Conservation (phyloP, 2,329 filamentous ascomycete species). For the Sordariomycetes sp. region DNA sequence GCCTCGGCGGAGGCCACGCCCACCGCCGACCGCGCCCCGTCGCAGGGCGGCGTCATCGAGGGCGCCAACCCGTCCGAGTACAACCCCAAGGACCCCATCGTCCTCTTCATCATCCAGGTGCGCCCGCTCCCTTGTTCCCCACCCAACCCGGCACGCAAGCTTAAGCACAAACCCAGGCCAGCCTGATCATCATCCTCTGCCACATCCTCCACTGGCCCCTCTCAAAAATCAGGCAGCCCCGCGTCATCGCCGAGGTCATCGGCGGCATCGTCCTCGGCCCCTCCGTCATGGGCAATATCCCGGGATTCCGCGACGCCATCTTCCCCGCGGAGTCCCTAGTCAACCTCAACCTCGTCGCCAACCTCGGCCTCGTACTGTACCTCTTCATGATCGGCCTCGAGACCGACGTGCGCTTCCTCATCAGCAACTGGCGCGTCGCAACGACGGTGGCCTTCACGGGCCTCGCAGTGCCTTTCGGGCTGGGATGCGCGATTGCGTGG, state of each 20-base stretch:
- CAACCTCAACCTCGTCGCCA: constrained; percentile 64
- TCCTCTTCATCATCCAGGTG: constrained; percentile 64
- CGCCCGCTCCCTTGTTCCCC: constrained; percentile 4
- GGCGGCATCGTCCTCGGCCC: constrained; percentile 78
- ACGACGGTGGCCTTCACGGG: constrained; percentile 65
- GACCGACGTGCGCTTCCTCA: constrained; percentile 66
- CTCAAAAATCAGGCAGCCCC: constrained; percentile 63
- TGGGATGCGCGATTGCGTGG: constrained; percentile 69
- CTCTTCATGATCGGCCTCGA: constrained; percentile 82
- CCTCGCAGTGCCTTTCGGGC: constrained; percentile 70
- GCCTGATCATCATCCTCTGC: constrained; percentile 34
- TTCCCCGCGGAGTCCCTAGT: constrained; percentile 68
- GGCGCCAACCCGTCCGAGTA: constrained; percentile 56
- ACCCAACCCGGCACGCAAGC: not conserved
- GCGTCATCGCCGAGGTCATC: constrained; percentile 74
- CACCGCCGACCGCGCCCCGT: constrained; percentile 13
- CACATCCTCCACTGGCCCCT: constrained; percentile 57
- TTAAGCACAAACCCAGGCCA: constrained; percentile 12
- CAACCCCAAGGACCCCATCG: constrained; percentile 58
- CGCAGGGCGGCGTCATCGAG: constrained; percentile 54
- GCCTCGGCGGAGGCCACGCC: not conserved
- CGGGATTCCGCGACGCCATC: constrained; percentile 61
- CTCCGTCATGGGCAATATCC: constrained; percentile 77
- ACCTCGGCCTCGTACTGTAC: constrained; percentile 72
- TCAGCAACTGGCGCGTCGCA: constrained; percentile 70